Evolutionary conservation across 75 land plant genomes (phyloP).

Genomic region (Selaginella moellendorffii): DNA sequence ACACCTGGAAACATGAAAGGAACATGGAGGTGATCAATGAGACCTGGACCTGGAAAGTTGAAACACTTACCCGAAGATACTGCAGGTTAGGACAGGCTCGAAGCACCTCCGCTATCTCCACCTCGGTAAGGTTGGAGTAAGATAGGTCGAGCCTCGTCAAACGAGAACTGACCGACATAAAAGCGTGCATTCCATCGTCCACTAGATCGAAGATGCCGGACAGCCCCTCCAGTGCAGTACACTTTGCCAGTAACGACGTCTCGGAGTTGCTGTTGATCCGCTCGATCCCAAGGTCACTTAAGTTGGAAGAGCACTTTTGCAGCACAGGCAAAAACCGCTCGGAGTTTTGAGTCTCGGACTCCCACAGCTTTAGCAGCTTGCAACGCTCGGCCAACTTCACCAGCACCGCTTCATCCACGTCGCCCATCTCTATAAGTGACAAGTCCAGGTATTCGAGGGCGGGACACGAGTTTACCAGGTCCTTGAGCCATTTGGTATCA

Average conservation of each 20-base stretch:
- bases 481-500: slow-evolving; percentile 10
- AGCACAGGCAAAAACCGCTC: slow-evolving; percentile 11
- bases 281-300: slow-evolving; percentile 19
- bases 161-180: slow-evolving; percentile 14
- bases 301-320: not conserved
- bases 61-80: slow-evolving; percentile 14
- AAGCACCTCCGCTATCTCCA: slow-evolving; percentile 13
- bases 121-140: slow-evolving; percentile 13
- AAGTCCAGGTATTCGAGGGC: slow-evolving; percentile 10
- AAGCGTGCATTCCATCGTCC: slow-evolving; percentile 12
- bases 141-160: slow-evolving; percentile 16
- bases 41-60: too few species aligned
- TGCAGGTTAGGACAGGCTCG: slow-evolving; percentile 15
- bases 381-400: slow-evolving; percentile 13
- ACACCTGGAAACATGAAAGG: slow-evolving; percentile 14
- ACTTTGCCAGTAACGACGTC: not conserved
- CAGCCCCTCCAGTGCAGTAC: slow-evolving; percentile 5
- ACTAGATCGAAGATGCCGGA: slow-evolving; percentile 13
- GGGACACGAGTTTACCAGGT: slow-evolving; percentile 10
- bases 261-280: not conserved
- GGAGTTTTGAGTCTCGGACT: slow-evolving; percentile 1
- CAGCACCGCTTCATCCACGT: slow-evolving; percentile 12
- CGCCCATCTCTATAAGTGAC: slow-evolving; percentile 14
- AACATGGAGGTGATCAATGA: too few species aligned
- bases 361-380: slow-evolving; percentile 6